Conservation (phyloP, 2,329 filamentous ascomycete species). For the Sarocladium strictum region DNA sequence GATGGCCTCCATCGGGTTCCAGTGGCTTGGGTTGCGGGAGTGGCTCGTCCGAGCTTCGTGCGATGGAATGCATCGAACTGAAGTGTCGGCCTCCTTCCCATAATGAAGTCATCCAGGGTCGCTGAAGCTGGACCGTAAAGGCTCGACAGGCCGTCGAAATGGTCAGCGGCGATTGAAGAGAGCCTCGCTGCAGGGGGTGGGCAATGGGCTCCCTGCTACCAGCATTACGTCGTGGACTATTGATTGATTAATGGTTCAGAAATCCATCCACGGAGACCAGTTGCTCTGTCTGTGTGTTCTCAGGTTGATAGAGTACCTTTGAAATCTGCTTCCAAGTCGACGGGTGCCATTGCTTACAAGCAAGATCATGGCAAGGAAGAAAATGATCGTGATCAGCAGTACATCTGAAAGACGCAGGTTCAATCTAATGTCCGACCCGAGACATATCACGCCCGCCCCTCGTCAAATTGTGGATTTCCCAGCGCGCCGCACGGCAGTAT, state of each 20-base stretch:
- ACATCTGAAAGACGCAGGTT: not conserved
- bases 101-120: not conserved
- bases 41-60: too few species aligned
- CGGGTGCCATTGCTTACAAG: too few species aligned
- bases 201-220: too few species aligned
- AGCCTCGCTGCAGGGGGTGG: not conserved
- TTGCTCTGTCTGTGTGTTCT: too few species aligned
- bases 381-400: not conserved
- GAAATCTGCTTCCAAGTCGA: too few species aligned
- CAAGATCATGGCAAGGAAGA: too few species aligned
- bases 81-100: not conserved
- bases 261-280: too few species aligned
- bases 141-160: not conserved
- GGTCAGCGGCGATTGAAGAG: not conserved
- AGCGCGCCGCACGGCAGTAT: not conserved
- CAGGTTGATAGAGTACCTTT: too few species aligned
- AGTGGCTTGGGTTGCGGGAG: not conserved
- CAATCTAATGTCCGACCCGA: conserved; percentile 1
- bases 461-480: not conserved
- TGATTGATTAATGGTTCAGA: too few species aligned
- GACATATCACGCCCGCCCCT: not conserved
- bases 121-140: not conserved
- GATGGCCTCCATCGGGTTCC: not conserved
- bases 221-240: too few species aligned
- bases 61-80: too few species aligned